phyloP scores from a whole-genome alignment of 371 early-diverging fungal species.

The Mortierella sp. region DNA sequence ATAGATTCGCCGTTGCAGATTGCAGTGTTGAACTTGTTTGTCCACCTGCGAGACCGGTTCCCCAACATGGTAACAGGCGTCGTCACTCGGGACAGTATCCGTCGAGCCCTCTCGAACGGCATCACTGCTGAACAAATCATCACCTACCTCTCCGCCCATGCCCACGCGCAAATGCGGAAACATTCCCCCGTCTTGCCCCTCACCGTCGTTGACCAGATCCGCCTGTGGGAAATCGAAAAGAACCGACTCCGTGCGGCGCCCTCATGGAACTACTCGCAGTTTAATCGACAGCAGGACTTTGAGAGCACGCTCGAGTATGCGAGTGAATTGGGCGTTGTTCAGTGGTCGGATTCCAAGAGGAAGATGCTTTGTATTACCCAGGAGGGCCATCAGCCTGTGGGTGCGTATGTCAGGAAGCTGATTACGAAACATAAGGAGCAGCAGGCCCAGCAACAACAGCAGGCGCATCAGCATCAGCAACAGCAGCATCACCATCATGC shows the following conservation, averaged over 20 bases:
- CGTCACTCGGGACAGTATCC: conserved; percentile 94
- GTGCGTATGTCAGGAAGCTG: conserved; percentile 53
- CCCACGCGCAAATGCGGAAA: conserved; percentile 94
- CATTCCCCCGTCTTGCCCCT: conserved; percentile 88
- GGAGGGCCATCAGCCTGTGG: conserved; percentile 60
- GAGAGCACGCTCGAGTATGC: conserved; percentile 84
- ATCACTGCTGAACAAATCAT: conserved; percentile 98
- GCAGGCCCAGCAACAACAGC: conserved; percentile 34
- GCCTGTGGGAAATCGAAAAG: conserved; percentile 97
- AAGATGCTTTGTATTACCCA: conserved; percentile 75
- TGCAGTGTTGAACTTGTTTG: conserved; percentile 96
- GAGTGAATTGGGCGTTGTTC: conserved; percentile 79
- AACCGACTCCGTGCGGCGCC: conserved; percentile 81
- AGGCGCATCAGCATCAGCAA: conserved; percentile 29
- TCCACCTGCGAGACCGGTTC: conserved; percentile 87
- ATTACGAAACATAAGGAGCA: conserved; percentile 40
- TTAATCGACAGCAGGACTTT: conserved; percentile 82
- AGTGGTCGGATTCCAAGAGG: conserved; percentile 80
- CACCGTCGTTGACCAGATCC: conserved; percentile 97
- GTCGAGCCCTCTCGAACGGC: conserved; percentile 91
- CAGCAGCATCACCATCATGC: conserved; percentile 11
- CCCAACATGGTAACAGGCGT: conserved; percentile 96
- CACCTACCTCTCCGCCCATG: conserved; percentile 88
- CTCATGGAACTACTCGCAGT: conserved; percentile 89
- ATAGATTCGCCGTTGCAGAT: conserved; percentile 95